Conservation (phyloP, 2,329 filamentous ascomycete genomes). For the Aspergillus hortae region DNA sequence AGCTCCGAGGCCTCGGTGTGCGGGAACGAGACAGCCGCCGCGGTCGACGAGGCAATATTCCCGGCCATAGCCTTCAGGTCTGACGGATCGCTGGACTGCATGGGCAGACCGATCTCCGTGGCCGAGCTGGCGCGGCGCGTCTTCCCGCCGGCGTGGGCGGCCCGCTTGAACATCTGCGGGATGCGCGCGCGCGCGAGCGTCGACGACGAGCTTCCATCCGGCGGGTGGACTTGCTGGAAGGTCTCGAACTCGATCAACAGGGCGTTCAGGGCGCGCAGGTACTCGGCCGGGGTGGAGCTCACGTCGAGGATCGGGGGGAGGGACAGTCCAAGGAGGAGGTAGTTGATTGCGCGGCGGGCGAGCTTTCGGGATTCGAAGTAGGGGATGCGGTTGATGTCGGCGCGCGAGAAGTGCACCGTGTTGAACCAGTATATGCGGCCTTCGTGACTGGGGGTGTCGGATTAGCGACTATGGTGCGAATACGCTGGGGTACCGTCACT, state of each 20-base stretch:
- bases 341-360: slow-evolving; percentile 86
- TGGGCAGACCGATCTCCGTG: slow-evolving; percentile 56
- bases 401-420: slow-evolving; percentile 83
- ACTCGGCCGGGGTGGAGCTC: slow-evolving; percentile 73
- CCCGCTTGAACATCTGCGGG: slow-evolving; percentile 76
- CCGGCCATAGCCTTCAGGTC: slow-evolving; percentile 46
- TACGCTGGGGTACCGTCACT: slow-evolving; percentile 33
- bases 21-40: slow-evolving; percentile 38
- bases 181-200: slow-evolving; percentile 75
- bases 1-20: slow-evolving; percentile 57
- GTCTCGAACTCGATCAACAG: slow-evolving; percentile 89
- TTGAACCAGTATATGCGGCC: slow-evolving; percentile 98
- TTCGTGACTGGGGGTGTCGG: slow-evolving; percentile 64
- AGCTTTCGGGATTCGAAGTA: slow-evolving; percentile 83
- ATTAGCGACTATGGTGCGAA: slow-evolving; percentile 8
- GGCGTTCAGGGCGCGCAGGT: slow-evolving; percentile 79
- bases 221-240: slow-evolving; percentile 81
- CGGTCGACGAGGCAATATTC: slow-evolving; percentile 33
- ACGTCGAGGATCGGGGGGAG: slow-evolving; percentile 87
- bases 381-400: slow-evolving; percentile 75
- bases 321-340: slow-evolving; percentile 86
- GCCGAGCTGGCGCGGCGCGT: slow-evolving; percentile 57
- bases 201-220: slow-evolving; percentile 65
- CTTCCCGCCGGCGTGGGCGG: slow-evolving; percentile 55
- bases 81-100: slow-evolving; percentile 46